These are phyloP conservation scores for Aschersonia sp. DNA, from an alignment of 2,329 filamentous ascomycete species.

Conservation along the genomic window DNA sequence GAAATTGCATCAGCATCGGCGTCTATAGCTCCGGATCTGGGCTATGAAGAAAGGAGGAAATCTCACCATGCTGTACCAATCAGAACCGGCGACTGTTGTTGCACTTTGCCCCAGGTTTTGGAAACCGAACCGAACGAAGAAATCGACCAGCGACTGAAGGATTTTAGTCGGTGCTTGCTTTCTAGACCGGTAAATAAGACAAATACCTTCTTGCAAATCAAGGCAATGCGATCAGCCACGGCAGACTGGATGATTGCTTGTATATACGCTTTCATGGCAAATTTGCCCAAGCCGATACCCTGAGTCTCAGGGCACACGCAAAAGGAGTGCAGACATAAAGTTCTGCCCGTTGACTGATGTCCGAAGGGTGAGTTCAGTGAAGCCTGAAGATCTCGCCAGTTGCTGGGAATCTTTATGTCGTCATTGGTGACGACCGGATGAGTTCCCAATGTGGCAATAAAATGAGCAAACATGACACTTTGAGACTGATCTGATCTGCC, in stretches of 20 bases:
- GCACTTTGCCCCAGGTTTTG: conserved; percentile 51
- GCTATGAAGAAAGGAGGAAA: neutral
- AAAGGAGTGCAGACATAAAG: conserved; percentile 70
- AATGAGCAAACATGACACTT: conserved; percentile 59
- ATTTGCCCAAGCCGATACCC: conserved; percentile 56
- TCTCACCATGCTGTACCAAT: conserved; percentile 70
- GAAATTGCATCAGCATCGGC: neutral
- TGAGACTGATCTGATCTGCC: conserved; percentile 12
- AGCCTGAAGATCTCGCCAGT: conserved; percentile 44
- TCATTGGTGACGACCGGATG: conserved; percentile 34
- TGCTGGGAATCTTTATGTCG: conserved; percentile 59
- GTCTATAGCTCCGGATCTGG: neutral
- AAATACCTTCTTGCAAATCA: conserved; percentile 50
- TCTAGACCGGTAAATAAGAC: neutral
- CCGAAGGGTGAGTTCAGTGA: conserved; percentile 30
- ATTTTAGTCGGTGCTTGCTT: conserved; percentile 3
- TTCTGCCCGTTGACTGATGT: conserved; percentile 59
- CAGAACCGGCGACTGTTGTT: conserved; percentile 61
- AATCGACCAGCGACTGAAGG: conserved; percentile 47
- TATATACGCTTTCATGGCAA: conserved; percentile 34
- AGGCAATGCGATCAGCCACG: conserved; percentile 56
- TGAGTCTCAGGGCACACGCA: conserved; percentile 67
- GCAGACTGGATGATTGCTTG: conserved; percentile 59
- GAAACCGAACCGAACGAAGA: conserved; percentile 69
- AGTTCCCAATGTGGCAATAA: conserved; percentile 59